phyloP scores from a whole-genome alignment of 768 basidiomycete genomes.

The Kockovaella imperatae region DNA sequence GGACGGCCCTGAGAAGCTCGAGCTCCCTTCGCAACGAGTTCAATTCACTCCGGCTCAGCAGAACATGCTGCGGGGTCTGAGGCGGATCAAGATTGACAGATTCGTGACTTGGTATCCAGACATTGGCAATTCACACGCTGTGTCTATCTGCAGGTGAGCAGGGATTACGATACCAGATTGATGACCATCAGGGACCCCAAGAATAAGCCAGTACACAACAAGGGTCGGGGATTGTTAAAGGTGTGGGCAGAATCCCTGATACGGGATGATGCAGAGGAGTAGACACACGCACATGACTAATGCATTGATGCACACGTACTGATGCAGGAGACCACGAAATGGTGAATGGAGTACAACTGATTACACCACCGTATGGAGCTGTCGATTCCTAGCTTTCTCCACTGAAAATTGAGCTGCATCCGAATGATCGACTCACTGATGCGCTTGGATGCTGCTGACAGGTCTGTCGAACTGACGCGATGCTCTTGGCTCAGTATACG shows the following conservation, averaged over 20 bases:
- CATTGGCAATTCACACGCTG: conserved; percentile 32
- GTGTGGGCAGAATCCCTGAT: conserved; percentile 24
- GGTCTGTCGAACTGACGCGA: conserved; percentile 5
- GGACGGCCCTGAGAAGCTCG: no score
- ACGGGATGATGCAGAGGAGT: conserved; percentile 1
- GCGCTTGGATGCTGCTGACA: conserved; percentile 2
- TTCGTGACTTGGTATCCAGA: conserved; percentile 34
- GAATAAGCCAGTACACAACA: conserved; percentile 25
- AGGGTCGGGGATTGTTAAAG: conserved; percentile 26
- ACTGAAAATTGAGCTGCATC: background rate
- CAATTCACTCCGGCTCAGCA: conserved; percentile 20
- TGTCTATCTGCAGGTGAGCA: conserved; percentile 31
- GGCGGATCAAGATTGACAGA: conserved; percentile 20
- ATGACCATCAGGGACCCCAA: conserved; percentile 20
- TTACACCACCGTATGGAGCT: background rate
- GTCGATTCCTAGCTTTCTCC: background rate
- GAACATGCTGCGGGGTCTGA: no score
- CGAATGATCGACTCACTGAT: conserved; percentile 12
- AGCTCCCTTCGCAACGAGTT: conserved; percentile 6
- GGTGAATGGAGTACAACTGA: background rate
- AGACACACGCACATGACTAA: background rate
- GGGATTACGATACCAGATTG: background rate
- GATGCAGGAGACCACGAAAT: background rate
- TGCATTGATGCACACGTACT: background rate
- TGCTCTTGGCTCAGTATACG: background rate